phyloP scores from a whole-genome alignment of 345 rosid genomes.

The Carallia pectinifolia region DNA sequence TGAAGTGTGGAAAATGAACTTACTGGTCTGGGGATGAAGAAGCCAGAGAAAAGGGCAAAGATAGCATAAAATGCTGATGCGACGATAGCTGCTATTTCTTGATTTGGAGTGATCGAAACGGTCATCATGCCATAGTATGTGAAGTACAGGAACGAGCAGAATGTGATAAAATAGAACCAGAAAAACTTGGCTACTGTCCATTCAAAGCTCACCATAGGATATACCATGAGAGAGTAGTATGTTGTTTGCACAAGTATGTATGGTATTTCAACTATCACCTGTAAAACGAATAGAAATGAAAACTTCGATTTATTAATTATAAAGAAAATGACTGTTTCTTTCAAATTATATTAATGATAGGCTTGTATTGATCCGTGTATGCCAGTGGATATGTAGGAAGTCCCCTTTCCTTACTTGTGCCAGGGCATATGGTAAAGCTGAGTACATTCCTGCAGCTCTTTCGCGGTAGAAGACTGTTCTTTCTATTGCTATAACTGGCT shows the following conservation, averaged over 20 bases:
- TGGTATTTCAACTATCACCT: slow-evolving; percentile 73
- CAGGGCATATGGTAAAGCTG: slow-evolving; percentile 52
- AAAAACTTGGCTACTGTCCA: slow-evolving; percentile 77
- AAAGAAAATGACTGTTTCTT: too few relatives aligned
- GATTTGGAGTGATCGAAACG: slow-evolving; percentile 80
- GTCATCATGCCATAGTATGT: slow-evolving; percentile 98
- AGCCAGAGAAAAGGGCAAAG: slow-evolving; percentile 86
- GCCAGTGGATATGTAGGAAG: too few relatives aligned
- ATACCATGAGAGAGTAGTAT: slow-evolving; percentile 61
- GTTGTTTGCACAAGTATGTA: slow-evolving; percentile 63
- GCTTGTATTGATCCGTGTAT: too few relatives aligned
- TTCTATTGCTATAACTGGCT: slow-evolving; percentile 50
- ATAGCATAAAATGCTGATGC: slow-evolving; percentile 69
- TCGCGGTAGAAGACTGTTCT: slow-evolving; percentile 65
- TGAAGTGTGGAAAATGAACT: background rate
- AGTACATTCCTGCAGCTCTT: slow-evolving; percentile 60
- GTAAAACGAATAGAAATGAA: slow-evolving; percentile 6
- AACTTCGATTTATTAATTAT: too few relatives aligned
- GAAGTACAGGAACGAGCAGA: slow-evolving; percentile 90
- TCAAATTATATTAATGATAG: too few relatives aligned
- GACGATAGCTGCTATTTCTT: slow-evolving; percentile 72
- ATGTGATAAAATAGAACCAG: slow-evolving; percentile 79
- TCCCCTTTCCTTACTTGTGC: slow-evolving; percentile 42
- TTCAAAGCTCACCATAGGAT: slow-evolving; percentile 70
- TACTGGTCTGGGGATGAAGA: slow-evolving; percentile 84